These are phyloP conservation scores for Lactarius hengduanensis DNA, from an alignment of 768 basidiomycete genomes.

Conservation along the genomic window DNA sequence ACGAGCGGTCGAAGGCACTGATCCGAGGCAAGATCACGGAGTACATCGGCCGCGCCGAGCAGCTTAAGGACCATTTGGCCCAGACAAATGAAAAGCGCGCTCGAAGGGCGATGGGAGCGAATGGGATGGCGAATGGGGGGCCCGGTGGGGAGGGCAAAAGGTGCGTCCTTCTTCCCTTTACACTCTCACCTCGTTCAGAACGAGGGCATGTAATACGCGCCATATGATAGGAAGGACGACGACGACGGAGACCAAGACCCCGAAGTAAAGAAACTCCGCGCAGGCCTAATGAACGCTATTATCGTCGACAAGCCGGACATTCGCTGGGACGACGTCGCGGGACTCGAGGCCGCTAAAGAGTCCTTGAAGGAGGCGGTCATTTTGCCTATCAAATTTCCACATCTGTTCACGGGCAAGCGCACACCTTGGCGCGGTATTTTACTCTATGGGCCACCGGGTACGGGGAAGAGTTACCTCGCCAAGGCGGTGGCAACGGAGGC, in stretches of 20 bases:
- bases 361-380: conserved; percentile 98
- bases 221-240: conserved; percentile 39
- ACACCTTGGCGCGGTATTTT: conserved; percentile 97
- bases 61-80: conserved; percentile 79
- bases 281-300: conserved; percentile 84
- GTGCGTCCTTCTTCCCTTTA: conserved; percentile 34
- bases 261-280: conserved; percentile 95
- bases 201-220: conserved; percentile 10
- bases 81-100: conserved; percentile 61
- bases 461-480: conserved; percentile 94
- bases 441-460: conserved; percentile 96
- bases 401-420: conserved; percentile 96
- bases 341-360: conserved; percentile 92
- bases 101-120: conserved; percentile 50
- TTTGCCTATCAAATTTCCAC: conserved; percentile 98
- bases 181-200: conserved; percentile 2
- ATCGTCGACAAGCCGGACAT: conserved; percentile 93
- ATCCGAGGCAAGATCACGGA: conserved; percentile 88
- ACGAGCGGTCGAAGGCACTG: conserved; percentile 83
- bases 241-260: conserved; percentile 82
- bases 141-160: conserved; percentile 38
- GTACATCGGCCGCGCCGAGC: conserved; percentile 90
- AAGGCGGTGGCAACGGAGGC: conserved; percentile 99
- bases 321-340: conserved; percentile 98
- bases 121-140: conserved; percentile 44